Evolutionary conservation across 805 yeast species (phyloP), one percentile per base, ranked within the genome.

Genomic region (Barnettozyma sucrosica): DNA sequence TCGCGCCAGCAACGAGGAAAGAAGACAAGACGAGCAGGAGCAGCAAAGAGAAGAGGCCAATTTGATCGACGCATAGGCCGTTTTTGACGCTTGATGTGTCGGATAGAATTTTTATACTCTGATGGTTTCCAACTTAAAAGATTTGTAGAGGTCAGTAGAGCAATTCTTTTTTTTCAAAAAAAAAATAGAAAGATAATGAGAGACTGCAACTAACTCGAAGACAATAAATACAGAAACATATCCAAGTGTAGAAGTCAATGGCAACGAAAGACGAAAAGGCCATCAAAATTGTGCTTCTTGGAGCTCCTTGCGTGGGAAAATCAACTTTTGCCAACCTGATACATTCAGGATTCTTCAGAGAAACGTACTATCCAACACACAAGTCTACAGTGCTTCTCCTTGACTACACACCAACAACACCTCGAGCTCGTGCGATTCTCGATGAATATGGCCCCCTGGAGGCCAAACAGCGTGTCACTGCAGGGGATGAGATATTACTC

Each of bases 361-460:
- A 83, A 49, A 84, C 85, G 0, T 83, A 85, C 60, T 85, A 85
- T 56, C 95, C 93, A 5, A 85, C 92, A 4, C 69, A 76, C 39
- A 76, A 72, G 47, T 80, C 81, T 48, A 77, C 76, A 4, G 79
- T 88, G 23, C 69, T 80, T 48, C 60, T 84, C 36, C 72, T 81
- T 50, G 79, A 78, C 18, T 85, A 71, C 57, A 62, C 58, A 6
- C 81, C 90, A 0, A 56, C 56, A 16, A 58, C 67, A 13, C 53
- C 51, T 0, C 51, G 61, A 16, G 66, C 79, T 0, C 65, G 72
- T 30, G 66, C 76, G 0, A 54, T 79, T 2, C 51, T 79, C 24
- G 83, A 79, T 53, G 73, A 71, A 36, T 70, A 71, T 45, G 70
- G 74, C 6, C 74, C 72, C 4, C 54, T 69, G 16, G 63, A 69